Conservation (phyloP, 768 basidiomycete species). For the Lactifluus pinguis region DNA sequence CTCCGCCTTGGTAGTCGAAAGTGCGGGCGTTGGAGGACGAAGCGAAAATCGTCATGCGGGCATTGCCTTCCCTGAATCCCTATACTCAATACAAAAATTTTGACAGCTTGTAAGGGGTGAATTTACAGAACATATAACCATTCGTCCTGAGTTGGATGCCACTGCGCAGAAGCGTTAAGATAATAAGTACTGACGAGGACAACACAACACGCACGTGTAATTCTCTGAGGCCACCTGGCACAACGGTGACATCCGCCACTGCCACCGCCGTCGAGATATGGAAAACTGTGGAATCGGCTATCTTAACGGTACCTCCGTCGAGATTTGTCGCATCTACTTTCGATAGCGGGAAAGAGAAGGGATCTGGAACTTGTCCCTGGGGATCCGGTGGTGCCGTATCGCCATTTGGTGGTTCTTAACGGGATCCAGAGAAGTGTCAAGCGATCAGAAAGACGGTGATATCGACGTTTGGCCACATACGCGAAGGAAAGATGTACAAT, state of each 20-base stretch:
- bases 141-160: slow-evolving; percentile 64
- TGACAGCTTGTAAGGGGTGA: not conserved
- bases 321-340: slow-evolving; percentile 35
- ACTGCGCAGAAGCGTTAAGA: slow-evolving; percentile 29
- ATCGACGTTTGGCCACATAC: slow-evolving; percentile 5
- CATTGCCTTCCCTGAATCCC: slow-evolving; percentile 38
- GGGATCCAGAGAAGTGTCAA: not conserved
- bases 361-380: slow-evolving; percentile 35
- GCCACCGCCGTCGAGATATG: slow-evolving; percentile 42
- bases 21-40: slow-evolving; percentile 44
- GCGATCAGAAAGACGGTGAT: not conserved
- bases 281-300: slow-evolving; percentile 44
- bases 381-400: slow-evolving; percentile 34
- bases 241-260: slow-evolving; percentile 48
- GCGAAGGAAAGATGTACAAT: slow-evolving; percentile 27
- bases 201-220: slow-evolving; percentile 37
- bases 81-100: slow-evolving; percentile 5
- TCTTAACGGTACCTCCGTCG: slow-evolving; percentile 33
- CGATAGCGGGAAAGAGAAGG: slow-evolving; percentile 42
- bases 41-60: slow-evolving; percentile 50
- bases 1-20: slow-evolving; percentile 54
- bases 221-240: slow-evolving; percentile 51
- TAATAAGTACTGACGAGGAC: not conserved
- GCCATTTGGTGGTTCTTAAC: slow-evolving; percentile 23
- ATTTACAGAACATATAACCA: slow-evolving; percentile 49